Base-by-base conservation (phyloP, 2,329 filamentous ascomycete genomes). In the Penicillium olsonii region DNA sequence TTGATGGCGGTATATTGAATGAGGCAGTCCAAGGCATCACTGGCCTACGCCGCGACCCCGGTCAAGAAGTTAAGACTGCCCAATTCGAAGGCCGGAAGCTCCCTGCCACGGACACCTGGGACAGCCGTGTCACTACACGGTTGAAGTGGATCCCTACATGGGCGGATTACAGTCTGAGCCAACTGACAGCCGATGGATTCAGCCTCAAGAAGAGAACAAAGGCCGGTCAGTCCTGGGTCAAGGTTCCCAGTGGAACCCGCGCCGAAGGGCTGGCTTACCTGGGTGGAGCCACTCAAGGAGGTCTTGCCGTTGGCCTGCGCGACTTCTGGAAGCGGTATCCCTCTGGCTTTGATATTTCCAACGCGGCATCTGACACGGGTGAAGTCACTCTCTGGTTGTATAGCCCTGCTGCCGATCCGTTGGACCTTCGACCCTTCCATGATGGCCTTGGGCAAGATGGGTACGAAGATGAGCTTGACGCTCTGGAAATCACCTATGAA, bases 281-380 rank as follows among this genome's bases (percentile, higher is more conserved):
- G 0, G 83, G 83, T 2, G 78, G 78, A 9, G 78, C 82, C 5
- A 78, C 73, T 0, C 66, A 69, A 3, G 83, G 83, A n/a, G 83
- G 83, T 11, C 70, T 86, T 1, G 82, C 79, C 1, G 63, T 85
- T 5, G 81, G 80, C 0, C 71, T 83, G 39, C 76, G 78, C 2
- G 77, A 85, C 57, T 85, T 85, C 62, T 85, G 83, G 83, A 81
- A 85, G 68, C 75, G 79, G 14, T 84, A 82, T 54, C 83, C 83
- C 0, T 82, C 80, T 0, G 75, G 78, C 3, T 65, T 85, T 4
- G 82, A 85, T 38, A 74, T 85, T 10, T 66, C 73, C 0, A 75
- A 80, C 42, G 78, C 81, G 0, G 74, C 73, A 0, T 70, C 71
- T 0, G 77, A 83, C 38, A 60, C 65, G 2, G 81, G 81, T 0